A percentile compares a stretch with the other conserved stretches of the same genome.
phyloP scores from a whole-genome alignment of 805 yeast species.

The Yarrowia hollandica region DNA sequence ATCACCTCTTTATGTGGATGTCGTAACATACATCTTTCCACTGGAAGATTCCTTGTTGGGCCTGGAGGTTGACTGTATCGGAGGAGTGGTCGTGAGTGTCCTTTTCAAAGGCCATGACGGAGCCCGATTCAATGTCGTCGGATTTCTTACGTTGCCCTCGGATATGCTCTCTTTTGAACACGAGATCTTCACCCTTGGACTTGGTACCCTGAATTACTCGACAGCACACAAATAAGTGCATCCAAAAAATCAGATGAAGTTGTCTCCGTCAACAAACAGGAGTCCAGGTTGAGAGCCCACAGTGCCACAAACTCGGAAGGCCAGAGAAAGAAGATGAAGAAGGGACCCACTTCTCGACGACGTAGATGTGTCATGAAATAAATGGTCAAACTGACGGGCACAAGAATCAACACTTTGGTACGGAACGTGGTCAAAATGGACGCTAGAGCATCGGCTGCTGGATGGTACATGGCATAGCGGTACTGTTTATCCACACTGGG shows the following conservation, averaged over 20 bases:
- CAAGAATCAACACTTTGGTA: conserved; percentile 43
- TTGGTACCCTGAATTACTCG: conserved; percentile 46
- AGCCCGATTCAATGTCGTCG: conserved; percentile 9
- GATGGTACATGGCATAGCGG: conserved; percentile 58
- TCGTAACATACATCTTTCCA: conserved; percentile 50
- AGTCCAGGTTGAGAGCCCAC: conserved; percentile 59
- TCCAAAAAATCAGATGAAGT: conserved; percentile 55
- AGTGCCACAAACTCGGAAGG: conserved; percentile 52
- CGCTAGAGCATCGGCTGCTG: conserved; percentile 65
- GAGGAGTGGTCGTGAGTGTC: background rate
- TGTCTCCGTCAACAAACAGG: conserved; percentile 52
- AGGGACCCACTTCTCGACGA: conserved; percentile 54
- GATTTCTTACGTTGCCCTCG: conserved; percentile 3
- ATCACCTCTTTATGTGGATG: conserved; percentile 7
- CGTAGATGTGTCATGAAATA: conserved; percentile 58
- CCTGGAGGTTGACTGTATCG: conserved; percentile 5
- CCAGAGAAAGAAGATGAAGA: conserved; percentile 48
- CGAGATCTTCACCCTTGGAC: conserved; percentile 60
- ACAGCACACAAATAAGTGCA: conserved; percentile 53
- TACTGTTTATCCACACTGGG: conserved; percentile 62
- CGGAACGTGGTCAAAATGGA: conserved; percentile 62
- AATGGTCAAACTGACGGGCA: conserved; percentile 50
- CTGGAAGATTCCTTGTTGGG: conserved; percentile 50
- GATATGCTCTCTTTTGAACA: conserved; percentile 44
- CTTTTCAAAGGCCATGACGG: conserved; percentile 1